Evolutionary conservation across 164 flowering plant species (phyloP), one percentile per base, ranked within the genome.

Genomic region (Malania oleifera): DNA sequence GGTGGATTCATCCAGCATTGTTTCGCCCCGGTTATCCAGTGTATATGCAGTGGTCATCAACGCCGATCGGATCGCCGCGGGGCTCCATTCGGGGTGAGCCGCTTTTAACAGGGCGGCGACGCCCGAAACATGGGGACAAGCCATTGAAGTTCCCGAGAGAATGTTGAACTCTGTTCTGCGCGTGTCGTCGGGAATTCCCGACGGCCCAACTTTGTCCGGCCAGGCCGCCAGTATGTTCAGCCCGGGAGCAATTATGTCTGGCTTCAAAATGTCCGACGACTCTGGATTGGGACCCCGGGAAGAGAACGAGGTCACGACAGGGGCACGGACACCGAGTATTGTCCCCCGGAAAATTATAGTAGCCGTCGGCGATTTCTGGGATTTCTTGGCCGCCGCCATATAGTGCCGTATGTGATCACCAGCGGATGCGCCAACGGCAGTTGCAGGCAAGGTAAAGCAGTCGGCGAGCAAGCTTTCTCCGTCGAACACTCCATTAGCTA

Each of bases 111-210:
- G 45, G 1, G 99, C 97, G 1, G 88, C 99, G 2, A 95, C 61
- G 1, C 99, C 99, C 0, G 96, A 86, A 3, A 95, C 93, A 63
- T 95, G 99, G 1, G 97, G 99, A 64, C 97, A 91, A 0, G 99
- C 91, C 99, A 95, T 95, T 0, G 97, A 95, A 0, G 99, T 95
- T 0, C 99, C 99, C 0, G 97, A 88, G 5, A 93, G 68, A 0
- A 93, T 93, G 54, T 90, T 93, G 54, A 93, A 93, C 71, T 82
- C 91, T 0, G 91, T 85, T 13, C 66, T 61, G 0, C 97, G 75
- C 18, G 77, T 77, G 50, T 93, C 97, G 0, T 80, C 60, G 0
- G 80, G 63, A 10, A 86, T 51, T 0, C 96, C 95, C 1, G 96
- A 76, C 0, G 99, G 97, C 1, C 91, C 95, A 1, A 86, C 72